These are phyloP conservation scores for Barnettozyma siamensis DNA, from an alignment of 805 yeast species.

Conservation along the genomic window DNA sequence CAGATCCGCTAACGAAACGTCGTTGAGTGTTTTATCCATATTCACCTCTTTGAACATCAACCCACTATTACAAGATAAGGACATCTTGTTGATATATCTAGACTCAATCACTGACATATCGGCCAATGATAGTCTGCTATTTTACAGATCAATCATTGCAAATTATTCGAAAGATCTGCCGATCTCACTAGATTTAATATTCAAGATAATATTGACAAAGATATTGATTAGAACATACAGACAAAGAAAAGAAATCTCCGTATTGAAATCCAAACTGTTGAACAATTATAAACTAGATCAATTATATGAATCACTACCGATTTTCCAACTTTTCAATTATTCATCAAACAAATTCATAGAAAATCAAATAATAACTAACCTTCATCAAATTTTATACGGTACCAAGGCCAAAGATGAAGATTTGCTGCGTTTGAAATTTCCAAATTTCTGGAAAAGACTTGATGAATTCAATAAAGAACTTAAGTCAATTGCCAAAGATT, in stretches of 20 bases:
- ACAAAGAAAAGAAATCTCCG: constrained; percentile 12
- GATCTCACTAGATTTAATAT: constrained; percentile 9
- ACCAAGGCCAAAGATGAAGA: constrained; percentile 12
- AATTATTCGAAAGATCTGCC: constrained; percentile 4
- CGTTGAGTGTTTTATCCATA: constrained; percentile 19
- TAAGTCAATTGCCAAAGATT: constrained; percentile 11
- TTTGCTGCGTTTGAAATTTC: constrained; percentile 11
- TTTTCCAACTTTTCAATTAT: constrained; percentile 9
- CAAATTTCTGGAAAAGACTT: constrained; percentile 17
- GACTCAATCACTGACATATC: constrained; percentile 19
- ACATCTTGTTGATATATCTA: constrained; percentile 18
- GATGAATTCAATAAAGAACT: constrained; percentile 11
- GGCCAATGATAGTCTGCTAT: constrained; percentile 3
- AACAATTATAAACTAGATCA: constrained; percentile 8
- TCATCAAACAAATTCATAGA: constrained; percentile 9
- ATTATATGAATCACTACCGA: constrained; percentile 14
- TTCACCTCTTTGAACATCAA: constrained; percentile 12
- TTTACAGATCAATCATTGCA: constrained; percentile 5
- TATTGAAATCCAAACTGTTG: constrained; percentile 1
- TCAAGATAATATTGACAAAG: constrained; percentile 15
- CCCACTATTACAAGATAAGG: constrained; percentile 14
- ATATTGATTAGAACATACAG: constrained; percentile 17
- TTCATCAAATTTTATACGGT: constrained; percentile 8
- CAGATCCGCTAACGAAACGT: constrained; percentile 15
- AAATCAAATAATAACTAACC: constrained; percentile 9